Conservation (phyloP, 2,329 filamentous ascomycete species). For the Colletotrichum viniferum region DNA sequence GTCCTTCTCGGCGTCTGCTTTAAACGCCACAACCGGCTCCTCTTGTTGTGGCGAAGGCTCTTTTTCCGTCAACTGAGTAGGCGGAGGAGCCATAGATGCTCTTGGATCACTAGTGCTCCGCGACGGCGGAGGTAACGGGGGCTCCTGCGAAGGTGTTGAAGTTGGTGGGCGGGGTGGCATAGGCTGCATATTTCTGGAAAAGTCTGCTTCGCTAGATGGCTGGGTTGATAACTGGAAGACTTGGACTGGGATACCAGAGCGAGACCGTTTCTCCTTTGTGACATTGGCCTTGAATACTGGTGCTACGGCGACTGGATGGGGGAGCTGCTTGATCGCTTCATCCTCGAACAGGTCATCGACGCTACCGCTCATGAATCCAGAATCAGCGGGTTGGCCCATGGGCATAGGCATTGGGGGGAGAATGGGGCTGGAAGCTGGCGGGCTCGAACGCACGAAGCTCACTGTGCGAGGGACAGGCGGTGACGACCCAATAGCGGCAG, state of each 20-base stretch:
- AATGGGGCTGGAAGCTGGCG: slow-evolving; percentile 80
- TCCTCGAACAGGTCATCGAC: slow-evolving; percentile 73
- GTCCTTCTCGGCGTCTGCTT: not conserved
- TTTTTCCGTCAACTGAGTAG: slow-evolving; percentile 16
- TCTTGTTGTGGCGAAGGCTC: slow-evolving; percentile 23
- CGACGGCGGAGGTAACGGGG: not conserved
- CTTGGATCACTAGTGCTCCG: not conserved
- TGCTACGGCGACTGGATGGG: slow-evolving; percentile 34
- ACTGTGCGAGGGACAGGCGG: slow-evolving; percentile 76
- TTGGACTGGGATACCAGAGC: slow-evolving; percentile 43
- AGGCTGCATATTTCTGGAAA: not conserved
- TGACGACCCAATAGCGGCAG: slow-evolving; percentile 85
- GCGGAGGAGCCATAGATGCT: not conserved
- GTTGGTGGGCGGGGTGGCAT: not conserved
- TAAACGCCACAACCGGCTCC: slow-evolving; percentile 24
- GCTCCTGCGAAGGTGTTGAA: not conserved
- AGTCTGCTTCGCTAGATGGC: slow-evolving; percentile 14
- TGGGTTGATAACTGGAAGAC: slow-evolving; percentile 39
- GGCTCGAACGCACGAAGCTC: slow-evolving; percentile 60
- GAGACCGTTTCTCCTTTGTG: slow-evolving; percentile 33
- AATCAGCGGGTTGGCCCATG: slow-evolving; percentile 71
- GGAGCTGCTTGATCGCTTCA: slow-evolving; percentile 50
- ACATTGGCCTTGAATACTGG: slow-evolving; percentile 31
- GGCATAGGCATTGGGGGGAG: slow-evolving; percentile 67
- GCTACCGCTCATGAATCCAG: slow-evolving; percentile 84